Evolutionary conservation across 2,329 filamentous ascomycete species (phyloP).

Genomic region (Hymenoscyphus fructigenus): DNA sequence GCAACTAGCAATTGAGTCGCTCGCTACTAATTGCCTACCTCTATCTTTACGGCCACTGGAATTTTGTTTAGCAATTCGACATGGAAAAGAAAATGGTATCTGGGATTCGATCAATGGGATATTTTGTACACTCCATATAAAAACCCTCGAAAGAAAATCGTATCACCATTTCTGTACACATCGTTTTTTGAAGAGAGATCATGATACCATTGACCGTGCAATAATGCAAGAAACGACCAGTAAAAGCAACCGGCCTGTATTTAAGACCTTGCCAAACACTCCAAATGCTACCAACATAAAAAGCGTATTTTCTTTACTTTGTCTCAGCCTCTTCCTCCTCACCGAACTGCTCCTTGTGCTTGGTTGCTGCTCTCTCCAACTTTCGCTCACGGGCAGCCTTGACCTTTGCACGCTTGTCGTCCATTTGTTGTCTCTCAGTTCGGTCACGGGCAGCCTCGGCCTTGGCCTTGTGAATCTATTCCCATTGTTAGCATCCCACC

Average conservation of each 20-base stretch:
- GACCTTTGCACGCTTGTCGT: conserved; percentile 99
- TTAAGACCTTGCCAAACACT: conserved; percentile 37
- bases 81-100: not conserved
- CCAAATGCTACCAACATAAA: conserved; percentile 35
- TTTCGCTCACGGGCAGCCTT: conserved; percentile 99
- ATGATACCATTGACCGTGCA: conserved; percentile 39
- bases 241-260: conserved; percentile 38
- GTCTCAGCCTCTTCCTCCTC: conserved; percentile 55
- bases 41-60: not conserved
- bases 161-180: conserved; percentile 28
- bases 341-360: conserved; percentile 82
- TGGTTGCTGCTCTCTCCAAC: conserved; percentile 85
- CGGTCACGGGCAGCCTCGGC: conserved; percentile 97
- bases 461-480: conserved; percentile 99
- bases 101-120: not conserved
- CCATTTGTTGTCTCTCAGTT: conserved; percentile 98
- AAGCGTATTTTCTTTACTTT: conserved; percentile 34
- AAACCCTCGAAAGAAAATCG: not conserved
- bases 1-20: not conserved
- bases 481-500: conserved; percentile 23
- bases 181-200: conserved; percentile 25
- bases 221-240: conserved; percentile 37
- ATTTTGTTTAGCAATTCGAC: not conserved
- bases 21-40: not conserved
- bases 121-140: not conserved